These are phyloP conservation scores for Auriculariales sp. DNA, from an alignment of 768 basidiomycete genomes.

Conservation along the genomic window DNA sequence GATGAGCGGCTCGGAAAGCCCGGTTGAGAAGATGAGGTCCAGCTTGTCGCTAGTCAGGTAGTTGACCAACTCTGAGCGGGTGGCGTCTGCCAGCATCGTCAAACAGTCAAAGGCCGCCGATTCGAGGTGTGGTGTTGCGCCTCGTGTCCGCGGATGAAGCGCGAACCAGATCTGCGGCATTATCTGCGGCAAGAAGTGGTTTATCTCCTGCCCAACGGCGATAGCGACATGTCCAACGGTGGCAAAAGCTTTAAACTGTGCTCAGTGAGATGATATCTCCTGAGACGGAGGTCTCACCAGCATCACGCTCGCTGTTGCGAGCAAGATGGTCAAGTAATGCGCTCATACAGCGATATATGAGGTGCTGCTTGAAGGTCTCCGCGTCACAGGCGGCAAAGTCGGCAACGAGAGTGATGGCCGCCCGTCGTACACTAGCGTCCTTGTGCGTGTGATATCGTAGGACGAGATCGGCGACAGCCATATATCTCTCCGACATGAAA, in stretches of 20 bases:
- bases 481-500: neutral
- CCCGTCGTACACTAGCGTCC: conserved; percentile 27
- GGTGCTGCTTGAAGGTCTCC: conserved; percentile 24
- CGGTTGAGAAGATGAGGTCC: conserved; percentile 33
- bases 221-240: conserved; percentile 31
- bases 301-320: conserved; percentile 20
- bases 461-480: neutral
- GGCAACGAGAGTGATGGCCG: conserved; percentile 29
- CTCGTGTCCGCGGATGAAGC: conserved; percentile 24
- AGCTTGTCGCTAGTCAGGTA: conserved; percentile 19
- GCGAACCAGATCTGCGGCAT: conserved; percentile 27
- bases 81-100: conserved; percentile 27
- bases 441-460: neutral
- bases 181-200: conserved; percentile 29
- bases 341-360: conserved; percentile 28
- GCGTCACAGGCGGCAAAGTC: conserved; percentile 30
- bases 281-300: no score
- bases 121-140: conserved; percentile 18
- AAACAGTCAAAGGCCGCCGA: conserved; percentile 30
- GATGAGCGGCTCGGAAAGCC: conserved; percentile 26
- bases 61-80: conserved; percentile 11
- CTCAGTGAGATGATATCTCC: no score
- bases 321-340: conserved; percentile 26
- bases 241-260: conserved; percentile 20
- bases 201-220: conserved; percentile 26